Evolutionary conservation across 768 basidiomycete genomes (phyloP).

Genomic region (Astraeus odoratus): DNA sequence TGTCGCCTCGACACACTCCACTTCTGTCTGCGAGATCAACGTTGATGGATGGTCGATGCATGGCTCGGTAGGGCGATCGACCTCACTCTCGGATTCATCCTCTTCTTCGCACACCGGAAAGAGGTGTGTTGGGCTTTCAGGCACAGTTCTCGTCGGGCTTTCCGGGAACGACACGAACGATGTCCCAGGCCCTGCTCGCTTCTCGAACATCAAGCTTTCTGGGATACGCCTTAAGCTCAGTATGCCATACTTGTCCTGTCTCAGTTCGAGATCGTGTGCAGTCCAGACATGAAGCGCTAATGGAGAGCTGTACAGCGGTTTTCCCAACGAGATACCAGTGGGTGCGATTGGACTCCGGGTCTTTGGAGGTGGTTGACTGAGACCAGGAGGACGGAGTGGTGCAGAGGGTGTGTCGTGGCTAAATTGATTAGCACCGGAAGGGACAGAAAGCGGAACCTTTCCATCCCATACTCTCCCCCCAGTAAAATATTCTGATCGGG

Average conservation of each 20-base stretch:
- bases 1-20: background rate
- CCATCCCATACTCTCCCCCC: slow-evolving; percentile 15
- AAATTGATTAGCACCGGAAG: background rate
- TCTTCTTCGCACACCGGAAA: slow-evolving; percentile 28
- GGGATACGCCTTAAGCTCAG: slow-evolving; percentile 10
- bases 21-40: background rate
- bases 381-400: slow-evolving; percentile 16
- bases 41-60: background rate
- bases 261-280: slow-evolving; percentile 29
- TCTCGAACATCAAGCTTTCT: slow-evolving; percentile 12
- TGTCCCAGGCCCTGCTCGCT: slow-evolving; percentile 8
- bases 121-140: slow-evolving; percentile 15
- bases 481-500: background rate
- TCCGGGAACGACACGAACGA: slow-evolving; percentile 6
- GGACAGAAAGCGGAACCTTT: background rate
- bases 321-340: slow-evolving; percentile 40
- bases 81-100: slow-evolving; percentile 25
- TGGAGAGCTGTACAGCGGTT: slow-evolving; percentile 45
- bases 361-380: slow-evolving; percentile 3
- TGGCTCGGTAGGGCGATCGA: slow-evolving; percentile 18
- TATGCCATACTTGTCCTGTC: slow-evolving; percentile 12
- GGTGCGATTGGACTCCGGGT: slow-evolving; percentile 19
- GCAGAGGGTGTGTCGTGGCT: background rate
- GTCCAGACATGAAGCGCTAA: slow-evolving; percentile 37
- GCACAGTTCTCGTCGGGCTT: slow-evolving; percentile 5